A percentile compares a stretch with the other conserved stretches of the same genome.
Evolutionary conservation across 2,329 filamentous ascomycete genomes (phyloP).

Genomic region (Fusarium dlaminii): DNA sequence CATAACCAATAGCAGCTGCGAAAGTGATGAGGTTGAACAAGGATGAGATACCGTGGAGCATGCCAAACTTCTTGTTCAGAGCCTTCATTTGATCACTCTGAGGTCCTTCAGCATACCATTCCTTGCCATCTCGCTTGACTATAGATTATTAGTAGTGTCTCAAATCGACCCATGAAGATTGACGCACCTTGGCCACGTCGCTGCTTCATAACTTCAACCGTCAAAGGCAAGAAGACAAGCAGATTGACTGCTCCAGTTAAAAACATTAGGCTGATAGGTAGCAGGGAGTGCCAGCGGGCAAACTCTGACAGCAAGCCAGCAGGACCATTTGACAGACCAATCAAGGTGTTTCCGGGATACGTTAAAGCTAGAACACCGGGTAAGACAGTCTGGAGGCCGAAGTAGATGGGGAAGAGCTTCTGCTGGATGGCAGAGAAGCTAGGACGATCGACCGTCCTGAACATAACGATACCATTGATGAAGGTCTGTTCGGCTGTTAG

Average conservation of each 20-base stretch:
- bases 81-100: constrained; percentile 86
- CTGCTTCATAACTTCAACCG: constrained; percentile 77
- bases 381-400: constrained; percentile 80
- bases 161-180: neutral
- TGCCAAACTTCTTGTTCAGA: constrained; percentile 81
- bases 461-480: constrained; percentile 77
- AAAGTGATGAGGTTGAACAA: constrained; percentile 80
- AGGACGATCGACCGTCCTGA: constrained; percentile 77
- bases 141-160: constrained; percentile 24
- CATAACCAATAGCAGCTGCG: constrained; percentile 78
- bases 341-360: constrained; percentile 71
- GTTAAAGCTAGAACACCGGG: constrained; percentile 81
- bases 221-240: constrained; percentile 76
- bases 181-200: constrained; percentile 79
- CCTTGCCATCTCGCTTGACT: constrained; percentile 91
- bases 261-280: constrained; percentile 76
- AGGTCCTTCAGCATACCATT: constrained; percentile 79
- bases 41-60: constrained; percentile 83
- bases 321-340: constrained; percentile 59
- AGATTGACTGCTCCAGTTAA: constrained; percentile 77
- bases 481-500: constrained; percentile 69
- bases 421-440: constrained; percentile 85
- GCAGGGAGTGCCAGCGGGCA: constrained; percentile 71
- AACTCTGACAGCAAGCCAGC: constrained; percentile 66
- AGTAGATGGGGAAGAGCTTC: constrained; percentile 88